Evolutionary conservation across 192 early-diverging fungal genomes (phyloP), one percentile per base, ranked within the genome.

Genomic region (Linnemannia exigua): DNA sequence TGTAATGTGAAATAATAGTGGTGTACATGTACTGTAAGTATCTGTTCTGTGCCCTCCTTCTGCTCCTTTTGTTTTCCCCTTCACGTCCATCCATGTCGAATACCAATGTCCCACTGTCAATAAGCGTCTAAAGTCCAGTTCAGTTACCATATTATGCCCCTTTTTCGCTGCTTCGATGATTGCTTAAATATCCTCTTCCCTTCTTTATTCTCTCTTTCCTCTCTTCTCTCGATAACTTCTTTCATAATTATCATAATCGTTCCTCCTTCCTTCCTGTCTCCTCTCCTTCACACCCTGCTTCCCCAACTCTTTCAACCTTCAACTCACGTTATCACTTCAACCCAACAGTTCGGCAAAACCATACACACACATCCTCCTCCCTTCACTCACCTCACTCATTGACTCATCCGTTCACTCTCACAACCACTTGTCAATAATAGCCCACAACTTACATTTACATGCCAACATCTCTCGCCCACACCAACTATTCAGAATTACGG

Each of bases 91-190:
- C 54, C 54, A 44, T 58, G 54, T 7, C 54, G n/a, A 63, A 63
- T 63, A 25, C 58, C 58, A 31, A 9, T 31, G 58, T 4, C 52
- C n/a, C 41, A 6, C 41, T 44, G 41, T 9, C n/a, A n/a, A n/a
- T n/a, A n/a, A n/a, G n/a, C n/a, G n/a, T n/a, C n/a, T n/a, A n/a
- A n/a, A n/a, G n/a, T n/a, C n/a, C n/a, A n/a, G 9, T 58, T 63
- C 58, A 28, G 58, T 61, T 61, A 61, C 58, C 58, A 52, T 22
- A 61, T 12, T n/a, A 63, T n/a, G n/a, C n/a, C 58, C 58, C 58
- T 25, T 63, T 63, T 50, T 63, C 28, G 25, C 58, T 2, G 7
- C 15, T 54, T 9, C 52, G 52, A 54, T 22, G 52, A 1, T 44
- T 31, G 28, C 28, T 63, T 63, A 63, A 63, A 63, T 63, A 63